phyloP scores from a whole-genome alignment of 345 rosid genomes.

The Syzygium aqueum region DNA sequence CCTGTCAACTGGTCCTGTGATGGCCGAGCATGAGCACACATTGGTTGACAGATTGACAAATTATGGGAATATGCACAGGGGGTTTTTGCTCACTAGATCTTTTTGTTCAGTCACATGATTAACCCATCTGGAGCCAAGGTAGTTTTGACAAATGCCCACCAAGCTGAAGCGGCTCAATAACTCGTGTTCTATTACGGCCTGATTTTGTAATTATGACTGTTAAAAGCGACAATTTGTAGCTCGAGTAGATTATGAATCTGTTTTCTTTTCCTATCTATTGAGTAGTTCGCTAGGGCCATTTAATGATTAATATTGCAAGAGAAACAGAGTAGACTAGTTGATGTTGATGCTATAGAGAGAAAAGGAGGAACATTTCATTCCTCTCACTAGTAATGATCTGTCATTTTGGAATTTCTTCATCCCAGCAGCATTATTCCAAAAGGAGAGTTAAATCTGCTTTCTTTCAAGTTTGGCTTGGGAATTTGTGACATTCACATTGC shows the following conservation, averaged over 20 bases:
- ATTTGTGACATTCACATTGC: not conserved
- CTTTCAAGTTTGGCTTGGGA: not conserved
- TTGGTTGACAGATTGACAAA: not conserved
- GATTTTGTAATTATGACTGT: not conserved
- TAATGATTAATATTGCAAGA: not conserved
- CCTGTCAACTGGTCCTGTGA: not conserved
- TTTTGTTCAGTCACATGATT: not conserved
- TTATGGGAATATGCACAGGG: not conserved
- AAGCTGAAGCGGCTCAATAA: not conserved
- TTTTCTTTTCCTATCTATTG: not conserved
- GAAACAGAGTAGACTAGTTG: not conserved
- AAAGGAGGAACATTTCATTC: not conserved
- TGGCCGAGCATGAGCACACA: not conserved
- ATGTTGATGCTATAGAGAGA: not conserved
- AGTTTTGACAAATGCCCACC: not conserved
- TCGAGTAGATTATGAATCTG: not conserved
- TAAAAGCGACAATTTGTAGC: not conserved
- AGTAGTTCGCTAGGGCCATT: not conserved
- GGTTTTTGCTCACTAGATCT: not conserved
- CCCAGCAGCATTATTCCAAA: not conserved
- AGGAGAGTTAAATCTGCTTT: not conserved
- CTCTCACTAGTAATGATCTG: not conserved
- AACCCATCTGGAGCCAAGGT: not conserved
- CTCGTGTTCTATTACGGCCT: not conserved
- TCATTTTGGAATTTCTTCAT: not conserved